Percentiles rank a stretch among this genome's conserved stretches.
Evolutionary conservation across 2,329 filamentous ascomycete genomes (phyloP).

Genomic region (Ramularia endophylla): DNA sequence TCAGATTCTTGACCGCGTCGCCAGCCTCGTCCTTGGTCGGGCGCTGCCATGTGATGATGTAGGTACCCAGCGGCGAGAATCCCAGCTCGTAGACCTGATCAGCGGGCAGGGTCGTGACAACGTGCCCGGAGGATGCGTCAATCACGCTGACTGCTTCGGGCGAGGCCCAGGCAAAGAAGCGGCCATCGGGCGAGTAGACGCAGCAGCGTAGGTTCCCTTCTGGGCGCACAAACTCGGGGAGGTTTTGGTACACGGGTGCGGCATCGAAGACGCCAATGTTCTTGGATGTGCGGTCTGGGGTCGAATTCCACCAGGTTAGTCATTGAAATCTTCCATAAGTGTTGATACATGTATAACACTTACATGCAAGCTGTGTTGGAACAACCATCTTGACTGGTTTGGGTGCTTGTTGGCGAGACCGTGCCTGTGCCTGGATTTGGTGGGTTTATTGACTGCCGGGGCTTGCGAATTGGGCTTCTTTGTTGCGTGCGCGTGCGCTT

Average conservation of each 20-base stretch:
- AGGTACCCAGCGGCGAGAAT: slow-evolving; percentile 89
- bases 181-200: slow-evolving; percentile 90
- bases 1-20: slow-evolving; percentile 91
- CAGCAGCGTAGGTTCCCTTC: slow-evolving; percentile 94
- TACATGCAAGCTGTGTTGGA: slow-evolving; percentile 88
- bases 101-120: slow-evolving; percentile 68
- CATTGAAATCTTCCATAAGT: not conserved
- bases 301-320: too few relatives aligned
- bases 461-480: slow-evolving; percentile 3
- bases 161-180: slow-evolving; percentile 92
- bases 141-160: slow-evolving; percentile 80
- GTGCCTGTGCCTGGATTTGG: not conserved
- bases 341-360: slow-evolving; percentile 26
- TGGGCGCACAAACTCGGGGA: slow-evolving; percentile 75
- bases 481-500: not conserved
- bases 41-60: slow-evolving; percentile 94
- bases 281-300: slow-evolving; percentile 81
- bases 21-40: slow-evolving; percentile 88
- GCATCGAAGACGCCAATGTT: slow-evolving; percentile 91
- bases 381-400: slow-evolving; percentile 88
- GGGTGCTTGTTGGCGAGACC: slow-evolving; percentile 1
- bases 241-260: slow-evolving; percentile 76
- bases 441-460: slow-evolving; percentile 2
- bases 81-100: slow-evolving; percentile 88
- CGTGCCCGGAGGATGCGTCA: slow-evolving; percentile 69